A percentile compares a stretch with the other conserved stretches of the same genome.
phyloP scores from a whole-genome alignment of 2,329 filamentous ascomycete genomes.

The Claviceps purpurea region DNA sequence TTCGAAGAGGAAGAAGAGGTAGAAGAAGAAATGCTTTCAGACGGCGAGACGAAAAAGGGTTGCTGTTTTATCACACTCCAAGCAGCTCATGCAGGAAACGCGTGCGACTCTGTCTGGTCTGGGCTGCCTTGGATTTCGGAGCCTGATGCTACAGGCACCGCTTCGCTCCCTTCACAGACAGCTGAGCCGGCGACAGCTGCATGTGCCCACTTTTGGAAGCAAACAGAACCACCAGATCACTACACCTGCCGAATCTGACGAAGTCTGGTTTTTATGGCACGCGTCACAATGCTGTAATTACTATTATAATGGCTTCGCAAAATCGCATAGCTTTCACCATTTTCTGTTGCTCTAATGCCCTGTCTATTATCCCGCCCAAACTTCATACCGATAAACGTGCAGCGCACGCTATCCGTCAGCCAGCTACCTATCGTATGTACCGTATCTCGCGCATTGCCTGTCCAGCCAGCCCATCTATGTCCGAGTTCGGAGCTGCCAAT shows the following conservation, averaged over 20 bases:
- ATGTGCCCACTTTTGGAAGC: slow-evolving; percentile 13
- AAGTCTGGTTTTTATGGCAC: neutral
- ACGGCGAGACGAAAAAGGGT: neutral
- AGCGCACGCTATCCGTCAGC: no score
- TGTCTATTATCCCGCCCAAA: no score
- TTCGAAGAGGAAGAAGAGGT: neutral
- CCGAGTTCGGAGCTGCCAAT: no score
- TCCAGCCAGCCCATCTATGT: no score
- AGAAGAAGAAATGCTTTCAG: neutral
- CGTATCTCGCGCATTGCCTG: no score
- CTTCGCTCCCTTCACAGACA: neutral
- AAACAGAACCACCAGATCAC: slow-evolving; percentile 11
- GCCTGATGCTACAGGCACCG: slow-evolving; percentile 5
- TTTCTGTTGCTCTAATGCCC: no score
- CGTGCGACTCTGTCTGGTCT: slow-evolving; percentile 1
- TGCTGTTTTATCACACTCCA: neutral
- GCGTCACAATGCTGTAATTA: neutral
- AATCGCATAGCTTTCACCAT: no score
- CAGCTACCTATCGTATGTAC: no score
- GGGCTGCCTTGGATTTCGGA: slow-evolving; percentile 3
- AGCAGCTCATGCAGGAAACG: neutral
- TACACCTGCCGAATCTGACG: neutral
- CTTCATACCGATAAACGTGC: no score
- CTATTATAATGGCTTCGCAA: no score
- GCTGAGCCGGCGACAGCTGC: neutral